phyloP scores from a whole-genome alignment of 2,329 filamentous ascomycete genomes.

The Pseudovirgaria hyperparasitica region DNA sequence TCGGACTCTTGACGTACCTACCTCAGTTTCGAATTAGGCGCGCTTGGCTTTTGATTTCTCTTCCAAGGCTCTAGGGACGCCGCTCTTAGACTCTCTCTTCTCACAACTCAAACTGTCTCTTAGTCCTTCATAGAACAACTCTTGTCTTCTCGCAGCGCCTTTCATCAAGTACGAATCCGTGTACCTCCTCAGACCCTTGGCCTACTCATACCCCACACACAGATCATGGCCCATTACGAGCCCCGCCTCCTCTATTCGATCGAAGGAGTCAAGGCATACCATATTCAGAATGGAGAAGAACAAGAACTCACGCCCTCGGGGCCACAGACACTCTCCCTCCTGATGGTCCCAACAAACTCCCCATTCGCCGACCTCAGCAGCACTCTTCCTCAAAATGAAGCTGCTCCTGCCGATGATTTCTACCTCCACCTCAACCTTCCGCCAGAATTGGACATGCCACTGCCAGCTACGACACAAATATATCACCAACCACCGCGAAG shows the following conservation, averaged over 20 bases:
- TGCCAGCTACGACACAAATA: constrained; percentile 92
- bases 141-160: constrained; percentile 1
- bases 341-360: constrained; percentile 90
- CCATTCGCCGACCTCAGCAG: constrained; percentile 46
- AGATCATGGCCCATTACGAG: constrained; percentile 38
- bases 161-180: too few species aligned
- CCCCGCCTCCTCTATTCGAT: constrained; percentile 47
- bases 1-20: too few species aligned
- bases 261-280: constrained; percentile 79
- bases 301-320: constrained; percentile 70
- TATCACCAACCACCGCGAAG: constrained; percentile 89
- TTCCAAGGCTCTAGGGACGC: too few species aligned
- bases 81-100: background rate
- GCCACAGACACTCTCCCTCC: constrained; percentile 77
- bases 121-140: background rate
- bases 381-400: constrained; percentile 42
- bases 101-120: background rate
- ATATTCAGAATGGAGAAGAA: constrained; percentile 80
- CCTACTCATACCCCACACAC: constrained; percentile 2
- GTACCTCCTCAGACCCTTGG: background rate
- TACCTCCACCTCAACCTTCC: constrained; percentile 92
- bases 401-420: constrained; percentile 65
- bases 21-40: too few species aligned
- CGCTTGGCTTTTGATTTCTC: too few species aligned
- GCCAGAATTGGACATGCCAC: constrained; percentile 82